phyloP scores from a whole-genome alignment of 2,329 filamentous ascomycete genomes.

The Salinomyces thailandicus region DNA sequence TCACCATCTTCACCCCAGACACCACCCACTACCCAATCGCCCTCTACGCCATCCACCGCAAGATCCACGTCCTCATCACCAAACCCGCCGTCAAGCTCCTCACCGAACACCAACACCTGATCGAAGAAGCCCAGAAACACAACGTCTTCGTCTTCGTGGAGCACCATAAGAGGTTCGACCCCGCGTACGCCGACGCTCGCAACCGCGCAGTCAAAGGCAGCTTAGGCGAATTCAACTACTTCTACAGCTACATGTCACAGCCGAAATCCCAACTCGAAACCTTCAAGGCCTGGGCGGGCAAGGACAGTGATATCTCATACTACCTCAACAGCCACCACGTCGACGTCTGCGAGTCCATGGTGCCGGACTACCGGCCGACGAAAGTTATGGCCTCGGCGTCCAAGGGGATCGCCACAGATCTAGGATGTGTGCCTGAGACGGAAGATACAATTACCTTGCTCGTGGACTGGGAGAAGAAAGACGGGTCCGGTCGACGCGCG shows the following conservation, averaged over 20 bases:
- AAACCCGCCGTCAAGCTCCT: slow-evolving; percentile 87
- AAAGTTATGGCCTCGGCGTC: slow-evolving; percentile 69
- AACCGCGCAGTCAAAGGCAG: slow-evolving; percentile 54
- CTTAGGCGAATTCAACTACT: slow-evolving; percentile 95
- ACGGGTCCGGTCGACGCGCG: slow-evolving; percentile 57
- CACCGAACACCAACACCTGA: slow-evolving; percentile 64
- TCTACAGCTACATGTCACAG: slow-evolving; percentile 94
- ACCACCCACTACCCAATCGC: slow-evolving; percentile 89
- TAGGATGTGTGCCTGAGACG: slow-evolving; percentile 70
- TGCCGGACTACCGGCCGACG: slow-evolving; percentile 66
- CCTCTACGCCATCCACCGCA: slow-evolving; percentile 77
- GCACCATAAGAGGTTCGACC: slow-evolving; percentile 94
- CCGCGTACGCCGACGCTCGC: slow-evolving; percentile 79
- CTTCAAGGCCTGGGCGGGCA: slow-evolving; percentile 88
- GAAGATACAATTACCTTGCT: slow-evolving; percentile 90
- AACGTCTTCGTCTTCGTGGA: slow-evolving; percentile 87
- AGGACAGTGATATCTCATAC: slow-evolving; percentile 88
- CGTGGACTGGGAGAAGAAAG: slow-evolving; percentile 74
- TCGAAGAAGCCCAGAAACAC: slow-evolving; percentile 60
- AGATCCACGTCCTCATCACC: slow-evolving; percentile 84
- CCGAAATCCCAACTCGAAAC: slow-evolving; percentile 85
- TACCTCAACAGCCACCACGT: slow-evolving; percentile 94
- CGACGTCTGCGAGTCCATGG: slow-evolving; percentile 88
- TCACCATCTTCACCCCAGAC: slow-evolving; percentile 94
- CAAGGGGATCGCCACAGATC: slow-evolving; percentile 63